Evolutionary conservation across 2,329 filamentous ascomycete species (phyloP).

Genomic region (Coccinonectria pachysandricola): DNA sequence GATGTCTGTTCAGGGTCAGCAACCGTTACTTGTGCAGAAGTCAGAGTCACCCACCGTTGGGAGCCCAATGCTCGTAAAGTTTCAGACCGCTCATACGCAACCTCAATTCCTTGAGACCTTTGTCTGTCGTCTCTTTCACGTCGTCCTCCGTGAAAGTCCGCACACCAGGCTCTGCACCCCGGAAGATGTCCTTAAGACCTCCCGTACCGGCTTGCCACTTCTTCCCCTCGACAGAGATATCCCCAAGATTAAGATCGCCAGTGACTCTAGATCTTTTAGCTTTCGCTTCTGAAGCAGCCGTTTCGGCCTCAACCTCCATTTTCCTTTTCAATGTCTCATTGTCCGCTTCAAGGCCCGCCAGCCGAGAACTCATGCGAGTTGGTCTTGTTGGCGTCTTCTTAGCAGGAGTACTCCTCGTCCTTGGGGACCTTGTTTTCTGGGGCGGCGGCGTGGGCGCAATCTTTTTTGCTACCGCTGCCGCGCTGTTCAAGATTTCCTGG

Average conservation of each 20-base stretch:
- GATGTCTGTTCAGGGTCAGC: no score
- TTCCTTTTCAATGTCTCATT: constrained; percentile 38
- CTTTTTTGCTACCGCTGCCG: constrained; percentile 61
- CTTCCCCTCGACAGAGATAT: constrained; percentile 71
- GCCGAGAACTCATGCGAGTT: constrained; percentile 47
- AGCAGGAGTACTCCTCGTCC: constrained; percentile 28
- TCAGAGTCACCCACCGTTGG: constrained; percentile 61
- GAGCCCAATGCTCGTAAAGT: constrained; percentile 75
- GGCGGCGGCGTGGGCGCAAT: constrained; percentile 48
- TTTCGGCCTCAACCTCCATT: constrained; percentile 37
- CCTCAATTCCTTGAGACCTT: constrained; percentile 61
- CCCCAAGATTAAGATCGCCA: constrained; percentile 58
- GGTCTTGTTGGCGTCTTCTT: constrained; percentile 38
- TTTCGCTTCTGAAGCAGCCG: constrained; percentile 30
- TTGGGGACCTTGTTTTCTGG: constrained; percentile 27
- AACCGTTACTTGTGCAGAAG: no score
- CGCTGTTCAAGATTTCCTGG: constrained; percentile 67
- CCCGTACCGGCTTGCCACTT: constrained; percentile 61
- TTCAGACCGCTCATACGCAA: constrained; percentile 67
- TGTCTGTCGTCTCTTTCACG: constrained; percentile 67
- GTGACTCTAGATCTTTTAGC: constrained; percentile 48
- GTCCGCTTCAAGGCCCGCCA: constrained; percentile 45
- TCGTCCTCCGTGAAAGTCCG: constrained; percentile 82
- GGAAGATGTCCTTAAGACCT: constrained; percentile 48
- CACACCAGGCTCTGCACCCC: constrained; percentile 67